These are phyloP conservation scores for Ustilago nuda DNA, from an alignment of 1,284 basidiomycete species.

Conservation along the genomic window DNA sequence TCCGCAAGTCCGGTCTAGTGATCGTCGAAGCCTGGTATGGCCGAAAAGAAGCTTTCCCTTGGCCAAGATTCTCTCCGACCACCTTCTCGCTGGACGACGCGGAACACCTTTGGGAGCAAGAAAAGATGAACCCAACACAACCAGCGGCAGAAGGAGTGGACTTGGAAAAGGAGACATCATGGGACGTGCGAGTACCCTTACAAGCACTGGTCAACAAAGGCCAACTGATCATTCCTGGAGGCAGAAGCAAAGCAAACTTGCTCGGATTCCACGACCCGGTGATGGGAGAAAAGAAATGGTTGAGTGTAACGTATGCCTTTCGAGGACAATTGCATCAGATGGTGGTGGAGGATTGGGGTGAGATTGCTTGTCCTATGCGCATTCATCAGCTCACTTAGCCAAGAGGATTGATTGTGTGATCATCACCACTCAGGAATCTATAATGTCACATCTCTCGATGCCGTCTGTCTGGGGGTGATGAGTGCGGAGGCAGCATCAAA, in stretches of 20 bases:
- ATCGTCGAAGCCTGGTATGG: conserved; percentile 78
- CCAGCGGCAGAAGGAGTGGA: neutral
- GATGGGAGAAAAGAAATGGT: conserved; percentile 76
- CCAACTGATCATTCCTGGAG: conserved; percentile 82
- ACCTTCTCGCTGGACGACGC: neutral
- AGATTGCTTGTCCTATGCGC: conserved; percentile 79
- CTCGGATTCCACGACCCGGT: conserved; percentile 82
- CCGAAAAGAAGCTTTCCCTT: conserved; percentile 35
- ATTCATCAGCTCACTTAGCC: conserved; percentile 32
- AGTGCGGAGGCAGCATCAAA: too few relatives aligned
- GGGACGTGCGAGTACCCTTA: conserved; percentile 82
- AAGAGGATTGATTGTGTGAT: neutral
- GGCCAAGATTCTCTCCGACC: neutral
- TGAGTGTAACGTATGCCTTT: conserved; percentile 82
- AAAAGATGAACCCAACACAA: neutral
- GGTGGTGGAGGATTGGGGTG: conserved; percentile 78
- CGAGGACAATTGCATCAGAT: conserved; percentile 79
- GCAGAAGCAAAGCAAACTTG: conserved; percentile 76
- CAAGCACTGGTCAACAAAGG: conserved; percentile 84
- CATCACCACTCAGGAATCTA: neutral
- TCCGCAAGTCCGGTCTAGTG: conserved; percentile 74
- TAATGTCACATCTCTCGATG: neutral
- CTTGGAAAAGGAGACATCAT: conserved; percentile 70
- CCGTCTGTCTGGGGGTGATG: too few relatives aligned
- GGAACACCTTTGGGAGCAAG: conserved; percentile 11